Conservation (phyloP, 306 rosid genomes). For the Medicago truncatula region DNA sequence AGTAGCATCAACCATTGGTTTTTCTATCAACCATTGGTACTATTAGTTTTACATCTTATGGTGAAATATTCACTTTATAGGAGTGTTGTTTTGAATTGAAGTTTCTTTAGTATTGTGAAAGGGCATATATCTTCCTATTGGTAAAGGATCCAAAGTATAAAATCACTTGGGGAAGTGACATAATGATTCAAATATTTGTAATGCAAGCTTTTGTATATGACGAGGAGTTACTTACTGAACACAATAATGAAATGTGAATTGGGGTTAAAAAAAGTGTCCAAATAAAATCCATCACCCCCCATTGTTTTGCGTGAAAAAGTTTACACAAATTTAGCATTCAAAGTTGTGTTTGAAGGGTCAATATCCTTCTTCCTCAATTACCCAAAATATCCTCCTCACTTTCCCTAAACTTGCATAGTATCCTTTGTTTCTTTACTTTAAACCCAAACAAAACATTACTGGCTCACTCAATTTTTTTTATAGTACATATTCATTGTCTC, state of each 20-base stretch:
- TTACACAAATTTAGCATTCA: slow-evolving; percentile 61
- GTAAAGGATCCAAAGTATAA: slow-evolving; percentile 33
- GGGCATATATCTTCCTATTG: slow-evolving; percentile 24
- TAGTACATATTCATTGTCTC: slow-evolving; percentile 32
- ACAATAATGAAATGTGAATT: slow-evolving; percentile 52
- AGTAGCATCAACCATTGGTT: no score
- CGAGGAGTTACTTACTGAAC: slow-evolving; percentile 47
- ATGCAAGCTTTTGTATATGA: slow-evolving; percentile 46
- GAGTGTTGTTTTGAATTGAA: neutral
- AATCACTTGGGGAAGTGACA: slow-evolving; percentile 41
- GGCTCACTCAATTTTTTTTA: neutral
- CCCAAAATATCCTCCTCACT: slow-evolving; percentile 50
- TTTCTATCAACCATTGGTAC: no score
- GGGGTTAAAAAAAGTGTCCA: slow-evolving; percentile 34
- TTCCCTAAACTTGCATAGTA: slow-evolving; percentile 30
- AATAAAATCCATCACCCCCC: slow-evolving; percentile 36
- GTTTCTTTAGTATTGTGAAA: neutral
- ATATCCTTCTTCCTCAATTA: slow-evolving; percentile 37
- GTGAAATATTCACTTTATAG: no score
- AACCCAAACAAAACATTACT: slow-evolving; percentile 31
- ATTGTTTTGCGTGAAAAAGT: slow-evolving; percentile 80
- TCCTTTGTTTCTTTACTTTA: slow-evolving; percentile 45
- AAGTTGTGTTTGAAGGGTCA: slow-evolving; percentile 57
- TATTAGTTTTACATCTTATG: no score
- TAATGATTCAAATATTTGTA: slow-evolving; percentile 52